Evolutionary conservation across 805 yeast species (phyloP).

Genomic region (Wickerhamiella qilinensis): DNA sequence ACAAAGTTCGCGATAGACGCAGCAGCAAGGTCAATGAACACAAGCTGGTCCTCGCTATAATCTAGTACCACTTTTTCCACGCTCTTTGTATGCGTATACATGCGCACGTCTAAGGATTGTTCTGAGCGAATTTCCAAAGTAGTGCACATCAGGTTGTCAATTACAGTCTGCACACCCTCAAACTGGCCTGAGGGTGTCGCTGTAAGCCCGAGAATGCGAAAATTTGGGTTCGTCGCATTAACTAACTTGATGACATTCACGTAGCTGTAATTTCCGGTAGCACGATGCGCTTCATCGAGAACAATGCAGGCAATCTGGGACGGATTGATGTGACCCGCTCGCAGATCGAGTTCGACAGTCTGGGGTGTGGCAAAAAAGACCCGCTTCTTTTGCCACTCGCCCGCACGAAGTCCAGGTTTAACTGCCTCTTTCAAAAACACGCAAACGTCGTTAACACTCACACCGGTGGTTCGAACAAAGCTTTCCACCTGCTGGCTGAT

Average conservation of each 20-base stretch:
- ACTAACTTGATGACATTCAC: constrained; percentile 62
- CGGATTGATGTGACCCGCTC: constrained; percentile 61
- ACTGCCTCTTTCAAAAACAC: constrained; percentile 33
- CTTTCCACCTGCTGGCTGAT: constrained; percentile 95
- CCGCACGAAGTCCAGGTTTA: constrained; percentile 36
- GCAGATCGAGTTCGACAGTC: constrained; percentile 80
- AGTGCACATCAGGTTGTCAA: constrained; percentile 57
- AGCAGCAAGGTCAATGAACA: constrained; percentile 38
- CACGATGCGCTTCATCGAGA: constrained; percentile 91
- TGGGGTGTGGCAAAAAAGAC: constrained; percentile 95
- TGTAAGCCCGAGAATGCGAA: constrained; percentile 69
- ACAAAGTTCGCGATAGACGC: constrained; percentile 53
- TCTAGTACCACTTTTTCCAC: constrained; percentile 44
- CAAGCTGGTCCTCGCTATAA: constrained; percentile 37
- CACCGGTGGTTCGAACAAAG: constrained; percentile 73
- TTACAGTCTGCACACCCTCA: constrained; percentile 76
- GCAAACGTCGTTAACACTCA: constrained; percentile 49
- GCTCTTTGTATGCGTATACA: constrained; percentile 55
- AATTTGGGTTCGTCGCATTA: constrained; percentile 44
- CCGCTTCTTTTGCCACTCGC: constrained; percentile 60
- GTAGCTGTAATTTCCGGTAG: constrained; percentile 81
- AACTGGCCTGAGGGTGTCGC: constrained; percentile 91
- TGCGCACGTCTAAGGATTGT: constrained; percentile 59
- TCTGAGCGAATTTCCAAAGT: constrained; percentile 77
- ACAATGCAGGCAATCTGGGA: constrained; percentile 58